These are phyloP conservation scores for Fonsecaea nubica DNA, from an alignment of 2,329 filamentous ascomycete genomes.

Conservation along the genomic window DNA sequence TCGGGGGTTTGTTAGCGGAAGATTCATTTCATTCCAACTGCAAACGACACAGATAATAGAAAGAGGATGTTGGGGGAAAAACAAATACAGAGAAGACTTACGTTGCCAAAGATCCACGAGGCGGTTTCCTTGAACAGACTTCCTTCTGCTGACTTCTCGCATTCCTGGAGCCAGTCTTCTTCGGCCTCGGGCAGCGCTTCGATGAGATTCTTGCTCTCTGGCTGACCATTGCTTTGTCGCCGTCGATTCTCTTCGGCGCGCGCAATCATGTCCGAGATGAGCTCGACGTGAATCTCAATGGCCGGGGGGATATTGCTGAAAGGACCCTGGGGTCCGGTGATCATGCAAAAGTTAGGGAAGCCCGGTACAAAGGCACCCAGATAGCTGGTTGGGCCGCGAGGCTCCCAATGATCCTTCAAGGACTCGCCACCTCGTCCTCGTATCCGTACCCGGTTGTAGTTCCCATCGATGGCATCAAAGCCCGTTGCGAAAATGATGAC, in stretches of 20 bases:
- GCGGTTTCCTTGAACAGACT: conserved; percentile 61
- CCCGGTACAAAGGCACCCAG: conserved; percentile 50
- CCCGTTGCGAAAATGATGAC: conserved; percentile 42
- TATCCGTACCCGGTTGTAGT: conserved; percentile 44
- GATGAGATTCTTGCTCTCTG: conserved; percentile 47
- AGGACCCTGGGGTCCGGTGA: conserved; percentile 63
- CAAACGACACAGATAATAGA: neutral
- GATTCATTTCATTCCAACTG: too few relatives aligned
- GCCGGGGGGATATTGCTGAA: conserved; percentile 63
- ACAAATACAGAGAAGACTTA: neutral
- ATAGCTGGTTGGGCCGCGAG: conserved; percentile 43
- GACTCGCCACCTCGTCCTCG: conserved; percentile 40
- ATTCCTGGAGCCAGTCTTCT: conserved; percentile 56
- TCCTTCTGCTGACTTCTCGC: conserved; percentile 43
- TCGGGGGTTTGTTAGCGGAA: neutral
- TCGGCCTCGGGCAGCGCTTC: conserved; percentile 57
- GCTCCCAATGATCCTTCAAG: conserved; percentile 45
- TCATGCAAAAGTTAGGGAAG: conserved; percentile 58
- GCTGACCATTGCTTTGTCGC: conserved; percentile 37
- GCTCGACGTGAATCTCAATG: conserved; percentile 63
- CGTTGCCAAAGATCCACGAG: conserved; percentile 59
- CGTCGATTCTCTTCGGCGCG: conserved; percentile 52
- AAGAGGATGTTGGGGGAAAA: neutral
- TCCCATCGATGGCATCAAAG: conserved; percentile 47
- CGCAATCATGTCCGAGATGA: conserved; percentile 52